Evolutionary conservation across 2,329 filamentous ascomycete species (phyloP).

Genomic region (Aureobasidium vineae): DNA sequence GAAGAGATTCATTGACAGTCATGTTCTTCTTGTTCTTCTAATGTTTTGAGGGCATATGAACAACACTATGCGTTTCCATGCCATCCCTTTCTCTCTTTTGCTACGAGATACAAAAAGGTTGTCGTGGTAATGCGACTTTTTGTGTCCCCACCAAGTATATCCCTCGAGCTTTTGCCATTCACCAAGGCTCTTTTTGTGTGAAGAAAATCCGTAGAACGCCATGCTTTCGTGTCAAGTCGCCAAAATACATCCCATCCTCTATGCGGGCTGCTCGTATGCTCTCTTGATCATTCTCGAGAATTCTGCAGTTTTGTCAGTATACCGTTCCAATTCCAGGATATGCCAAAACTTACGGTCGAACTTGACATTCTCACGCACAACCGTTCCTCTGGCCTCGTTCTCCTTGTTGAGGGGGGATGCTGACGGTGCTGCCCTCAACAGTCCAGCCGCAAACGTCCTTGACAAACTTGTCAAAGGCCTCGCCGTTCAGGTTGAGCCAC

Average conservation of each 20-base stretch:
- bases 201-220: slow-evolving; percentile 25
- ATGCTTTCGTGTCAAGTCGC: slow-evolving; percentile 26
- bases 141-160: neutral
- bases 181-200: neutral
- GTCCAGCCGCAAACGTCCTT: slow-evolving; percentile 71
- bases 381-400: slow-evolving; percentile 93
- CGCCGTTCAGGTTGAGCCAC: slow-evolving; percentile 50
- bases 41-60: neutral
- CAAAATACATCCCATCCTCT: slow-evolving; percentile 9
- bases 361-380: slow-evolving; percentile 93
- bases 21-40: slow-evolving; percentile 4
- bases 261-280: slow-evolving; percentile 77
- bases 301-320: slow-evolving; percentile 43
- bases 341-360: slow-evolving; percentile 61
- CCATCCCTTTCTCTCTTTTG: neutral
- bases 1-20: neutral
- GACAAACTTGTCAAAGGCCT: slow-evolving; percentile 52
- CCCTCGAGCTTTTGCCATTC: neutral
- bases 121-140: slow-evolving; percentile 1
- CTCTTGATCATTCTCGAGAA: slow-evolving; percentile 76
- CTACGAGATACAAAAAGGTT: neutral
- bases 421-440: slow-evolving; percentile 65
- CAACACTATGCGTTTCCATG: neutral
- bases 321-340: no score
- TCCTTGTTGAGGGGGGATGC: slow-evolving; percentile 87